phyloP scores from a whole-genome alignment of 2,329 filamentous ascomycete species.

The Amylocarpus encephaloides region DNA sequence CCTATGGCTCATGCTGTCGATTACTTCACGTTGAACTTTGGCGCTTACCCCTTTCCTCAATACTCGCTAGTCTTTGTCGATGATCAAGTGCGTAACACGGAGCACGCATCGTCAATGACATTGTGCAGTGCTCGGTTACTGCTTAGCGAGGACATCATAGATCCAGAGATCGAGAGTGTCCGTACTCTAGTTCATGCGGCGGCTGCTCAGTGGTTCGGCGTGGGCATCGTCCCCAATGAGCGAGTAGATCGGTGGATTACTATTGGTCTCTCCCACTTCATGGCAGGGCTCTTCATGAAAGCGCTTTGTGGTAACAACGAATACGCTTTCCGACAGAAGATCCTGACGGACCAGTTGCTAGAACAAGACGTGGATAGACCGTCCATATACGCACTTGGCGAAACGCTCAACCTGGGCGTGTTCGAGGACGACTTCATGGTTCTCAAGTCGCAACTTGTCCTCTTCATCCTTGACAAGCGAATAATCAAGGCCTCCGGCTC shows the following conservation, averaged over 20 bases:
- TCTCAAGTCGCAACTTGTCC: conserved; percentile 81
- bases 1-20: conserved; percentile 85
- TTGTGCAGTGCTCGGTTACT: conserved; percentile 83
- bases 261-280: conserved; percentile 85
- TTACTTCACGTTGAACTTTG: conserved; percentile 80
- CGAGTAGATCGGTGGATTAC: conserved; percentile 82
- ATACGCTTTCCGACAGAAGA: conserved; percentile 84
- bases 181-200: conserved; percentile 75
- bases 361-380: conserved; percentile 76
- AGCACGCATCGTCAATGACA: conserved; percentile 74
- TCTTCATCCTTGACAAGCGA: conserved; percentile 89
- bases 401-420: conserved; percentile 68
- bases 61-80: conserved; percentile 95
- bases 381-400: conserved; percentile 74
- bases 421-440: conserved; percentile 88
- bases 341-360: conserved; percentile 73
- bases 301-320: conserved; percentile 91
- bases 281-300: conserved; percentile 89
- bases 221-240: conserved; percentile 81
- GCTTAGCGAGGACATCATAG: conserved; percentile 77
- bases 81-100: conserved; percentile 70
- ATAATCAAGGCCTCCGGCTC: conserved; percentile 84
- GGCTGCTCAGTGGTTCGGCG: conserved; percentile 88
- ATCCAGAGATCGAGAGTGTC: conserved; percentile 76
- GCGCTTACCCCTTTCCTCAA: conserved; percentile 82